Percentiles rank a stretch among this genome's conserved stretches.
These are phyloP conservation scores for Nakazawaea laoshanensis DNA, from an alignment of 805 yeast genomes.

Conservation along the genomic window DNA sequence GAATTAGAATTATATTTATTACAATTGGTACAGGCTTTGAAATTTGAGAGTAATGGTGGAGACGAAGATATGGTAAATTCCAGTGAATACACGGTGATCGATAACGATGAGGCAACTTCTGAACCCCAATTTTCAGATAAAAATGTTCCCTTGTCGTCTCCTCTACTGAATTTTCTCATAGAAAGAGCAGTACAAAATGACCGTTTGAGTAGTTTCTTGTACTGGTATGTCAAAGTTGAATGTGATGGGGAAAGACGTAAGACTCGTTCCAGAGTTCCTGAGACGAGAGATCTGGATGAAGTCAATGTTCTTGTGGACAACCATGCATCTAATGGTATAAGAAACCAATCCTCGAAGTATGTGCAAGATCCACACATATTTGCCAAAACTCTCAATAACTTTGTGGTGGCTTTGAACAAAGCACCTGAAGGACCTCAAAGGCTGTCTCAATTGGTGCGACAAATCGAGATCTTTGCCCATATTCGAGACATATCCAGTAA, in stretches of 20 bases:
- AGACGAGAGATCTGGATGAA: conserved; percentile 10
- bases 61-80: conserved; percentile 17
- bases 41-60: conserved; percentile 47
- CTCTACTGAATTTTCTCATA: conserved; percentile 68
- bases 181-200: conserved; percentile 59
- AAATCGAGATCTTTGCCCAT: conserved; percentile 60
- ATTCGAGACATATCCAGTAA: conserved; percentile 58
- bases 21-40: conserved; percentile 87
- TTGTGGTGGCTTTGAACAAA: conserved; percentile 17
- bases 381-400: conserved; percentile 20
- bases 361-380: conserved; percentile 13
- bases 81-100: conserved; percentile 24
- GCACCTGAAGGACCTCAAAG: conserved; percentile 19
- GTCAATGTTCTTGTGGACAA: conserved; percentile 4
- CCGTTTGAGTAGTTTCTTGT: conserved; percentile 70
- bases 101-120: conserved; percentile 12
- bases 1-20: conserved; percentile 76
- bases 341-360: conserved; percentile 3
- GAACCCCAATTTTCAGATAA: too few relatives aligned
- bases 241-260: conserved; percentile 48
- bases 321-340: background rate
- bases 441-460: conserved; percentile 28
- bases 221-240: conserved; percentile 90
- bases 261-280: background rate
- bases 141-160: conserved; percentile 28